phyloP scores from a whole-genome alignment of 2,329 filamentous ascomycete genomes.

The Pseudocercospora vitis region DNA sequence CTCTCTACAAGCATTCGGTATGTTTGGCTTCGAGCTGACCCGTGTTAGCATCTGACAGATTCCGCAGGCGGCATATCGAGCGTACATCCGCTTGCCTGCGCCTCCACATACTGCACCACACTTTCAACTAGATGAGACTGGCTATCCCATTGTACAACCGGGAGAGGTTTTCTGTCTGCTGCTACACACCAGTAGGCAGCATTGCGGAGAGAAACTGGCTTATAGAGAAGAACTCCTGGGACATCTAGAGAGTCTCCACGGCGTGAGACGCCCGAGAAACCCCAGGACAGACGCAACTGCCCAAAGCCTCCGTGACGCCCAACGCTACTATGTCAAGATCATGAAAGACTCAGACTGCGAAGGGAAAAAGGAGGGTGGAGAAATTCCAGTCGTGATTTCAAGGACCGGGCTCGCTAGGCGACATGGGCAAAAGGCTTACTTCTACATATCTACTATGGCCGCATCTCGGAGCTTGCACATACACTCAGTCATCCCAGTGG shows the following conservation, averaged over 20 bases:
- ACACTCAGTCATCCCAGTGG: too few relatives aligned
- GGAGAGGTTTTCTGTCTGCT: conserved; percentile 11
- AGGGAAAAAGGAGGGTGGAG: background rate
- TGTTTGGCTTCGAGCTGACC: too few relatives aligned
- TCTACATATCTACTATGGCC: too few relatives aligned
- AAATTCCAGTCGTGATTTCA: background rate
- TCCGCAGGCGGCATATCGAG: too few relatives aligned
- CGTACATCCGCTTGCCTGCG: too few relatives aligned
- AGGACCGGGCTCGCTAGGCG: too few relatives aligned
- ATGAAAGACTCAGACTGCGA: background rate
- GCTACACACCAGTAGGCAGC: background rate
- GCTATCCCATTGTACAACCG: background rate
- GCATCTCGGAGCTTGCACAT: too few relatives aligned
- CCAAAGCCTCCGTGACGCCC: background rate
- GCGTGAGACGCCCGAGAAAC: background rate
- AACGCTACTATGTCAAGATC: background rate
- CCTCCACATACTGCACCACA: too few relatives aligned
- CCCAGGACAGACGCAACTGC: background rate
- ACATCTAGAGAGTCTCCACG: background rate
- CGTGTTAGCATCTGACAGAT: too few relatives aligned
- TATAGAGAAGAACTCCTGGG: background rate
- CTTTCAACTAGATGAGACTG: conserved; percentile 1
- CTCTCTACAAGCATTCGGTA: too few relatives aligned
- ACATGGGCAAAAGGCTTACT: too few relatives aligned
- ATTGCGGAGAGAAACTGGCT: background rate